These are phyloP conservation scores for Allomyces javanicus DNA, from an alignment of 192 early-diverging fungal genomes.

Conservation along the genomic window DNA sequence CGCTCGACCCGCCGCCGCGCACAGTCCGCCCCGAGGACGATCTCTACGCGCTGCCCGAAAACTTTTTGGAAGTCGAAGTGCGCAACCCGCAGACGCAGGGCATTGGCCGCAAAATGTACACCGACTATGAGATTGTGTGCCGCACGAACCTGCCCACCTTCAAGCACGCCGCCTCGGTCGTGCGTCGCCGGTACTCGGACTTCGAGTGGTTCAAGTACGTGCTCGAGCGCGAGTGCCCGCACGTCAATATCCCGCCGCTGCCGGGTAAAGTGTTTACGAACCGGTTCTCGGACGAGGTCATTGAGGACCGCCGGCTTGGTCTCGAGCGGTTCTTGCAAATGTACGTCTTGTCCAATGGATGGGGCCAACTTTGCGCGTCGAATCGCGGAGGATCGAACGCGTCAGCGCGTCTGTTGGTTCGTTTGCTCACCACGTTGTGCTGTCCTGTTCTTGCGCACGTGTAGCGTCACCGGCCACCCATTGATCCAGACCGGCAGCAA, in stretches of 20 bases:
- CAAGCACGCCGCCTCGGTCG: slow-evolving; percentile 61
- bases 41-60: slow-evolving; percentile 77
- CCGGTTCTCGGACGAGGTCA: slow-evolving; percentile 84
- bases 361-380: background rate
- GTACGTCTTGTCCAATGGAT: slow-evolving; percentile 20
- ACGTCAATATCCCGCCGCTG: slow-evolving; percentile 87
- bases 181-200: slow-evolving; percentile 85
- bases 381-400: background rate
- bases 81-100: slow-evolving; percentile 71
- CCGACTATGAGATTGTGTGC: slow-evolving; percentile 91
- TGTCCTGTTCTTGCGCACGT: slow-evolving; percentile 4
- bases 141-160: slow-evolving; percentile 95
- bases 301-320: slow-evolving; percentile 72
- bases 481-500: slow-evolving; percentile 93
- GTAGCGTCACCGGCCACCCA: slow-evolving; percentile 80
- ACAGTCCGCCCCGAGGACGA: background rate
- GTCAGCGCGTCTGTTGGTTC: slow-evolving; percentile 1
- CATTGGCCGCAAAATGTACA: slow-evolving; percentile 63
- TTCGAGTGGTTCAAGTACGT: slow-evolving; percentile 98
- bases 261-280: slow-evolving; percentile 96
- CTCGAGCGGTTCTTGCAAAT: slow-evolving; percentile 92
- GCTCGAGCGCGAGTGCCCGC: slow-evolving; percentile 68
- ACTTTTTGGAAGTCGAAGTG: slow-evolving; percentile 92
- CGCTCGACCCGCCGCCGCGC: background rate
- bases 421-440: background rate